These are phyloP conservation scores for Pseudohyphozyma bogoriensis DNA, from an alignment of 768 basidiomycete genomes.

Conservation along the genomic window DNA sequence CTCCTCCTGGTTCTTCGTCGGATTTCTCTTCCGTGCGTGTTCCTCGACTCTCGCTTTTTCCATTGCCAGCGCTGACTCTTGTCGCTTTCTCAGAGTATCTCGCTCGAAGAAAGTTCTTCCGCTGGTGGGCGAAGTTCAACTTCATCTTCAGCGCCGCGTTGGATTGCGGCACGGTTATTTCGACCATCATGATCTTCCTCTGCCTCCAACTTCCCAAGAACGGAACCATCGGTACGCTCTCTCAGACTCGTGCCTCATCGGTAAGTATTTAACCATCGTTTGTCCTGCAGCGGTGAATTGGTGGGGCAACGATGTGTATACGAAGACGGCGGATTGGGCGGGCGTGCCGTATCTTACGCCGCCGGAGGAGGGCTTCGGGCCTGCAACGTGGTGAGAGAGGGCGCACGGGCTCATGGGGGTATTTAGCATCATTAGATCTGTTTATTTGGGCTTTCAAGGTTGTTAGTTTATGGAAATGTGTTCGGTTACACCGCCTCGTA, in stretches of 20 bases:
- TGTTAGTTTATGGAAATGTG: no score
- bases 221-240: conserved; percentile 35
- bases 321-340: conserved; percentile 26
- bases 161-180: conserved; percentile 43
- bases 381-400: neutral
- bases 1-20: conserved; percentile 75
- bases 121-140: conserved; percentile 49
- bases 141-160: conserved; percentile 44
- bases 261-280: neutral
- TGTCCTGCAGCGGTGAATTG: conserved; percentile 23
- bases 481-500: no score
- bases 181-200: conserved; percentile 38
- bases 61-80: neutral
- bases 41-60: neutral
- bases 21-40: conserved; percentile 63
- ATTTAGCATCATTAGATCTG: no score
- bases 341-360: conserved; percentile 11
- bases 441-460: no score
- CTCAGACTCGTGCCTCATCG: neutral
- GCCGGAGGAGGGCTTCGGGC: conserved; percentile 14
- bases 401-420: no score
- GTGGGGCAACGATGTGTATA: conserved; percentile 33
- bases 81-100: conserved; percentile 38
- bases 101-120: conserved; percentile 41
- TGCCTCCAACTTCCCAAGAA: conserved; percentile 40